Evolutionary conservation across 352 stramenopile genomes (phyloP), one percentile per base, ranked within the genome.

Genomic region (Pythium rishiriense): DNA sequence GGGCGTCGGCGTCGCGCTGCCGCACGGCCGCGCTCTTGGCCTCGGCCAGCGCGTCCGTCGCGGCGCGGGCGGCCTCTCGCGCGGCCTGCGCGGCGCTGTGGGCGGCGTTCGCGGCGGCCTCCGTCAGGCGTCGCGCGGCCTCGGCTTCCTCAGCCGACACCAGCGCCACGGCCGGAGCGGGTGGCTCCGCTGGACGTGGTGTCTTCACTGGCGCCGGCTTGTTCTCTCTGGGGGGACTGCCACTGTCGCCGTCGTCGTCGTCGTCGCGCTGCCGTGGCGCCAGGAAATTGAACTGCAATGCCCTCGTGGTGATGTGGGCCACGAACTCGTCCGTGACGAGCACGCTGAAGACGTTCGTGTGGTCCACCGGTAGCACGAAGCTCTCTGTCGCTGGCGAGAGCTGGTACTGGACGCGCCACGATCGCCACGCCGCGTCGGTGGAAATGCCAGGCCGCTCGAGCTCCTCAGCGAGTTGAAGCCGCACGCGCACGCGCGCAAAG

Each of bases 271-370:
- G 15, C 41, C 50, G 15, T 22, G 70, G 58, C 0, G 66, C 68
- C n/a, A 89, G 35, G 42, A 89, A 79, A 5, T 42, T 76, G 47
- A 90, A 80, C 48, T 71, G 61, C 25, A 90, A 64, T 46, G 72
- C 62, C 19, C 68, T 78, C 1, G 56, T 53, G 52, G 78, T 65
- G 11, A 87, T 46, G 24, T 82, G 65, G 10, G 70, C 33, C 11
- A 89, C 45, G 10, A 90, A 29, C 33, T 78, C 80, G 45, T 90
- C 76, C 1, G 78, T 85, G 41, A 90, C 78, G 14, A 90, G 65
- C 25, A 87, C 55, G 35, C 76, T 78, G 15, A 85, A 51, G 58
- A 81, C 70, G 58, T 85, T 89, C 4, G 76, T 85, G 62, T 89
- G 78, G 29, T 87, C 71, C 17, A 84, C 53, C 10, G 76, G 76